Conservation (phyloP, 2,329 filamentous ascomycete genomes). For the Pleomassaria siparia region DNA sequence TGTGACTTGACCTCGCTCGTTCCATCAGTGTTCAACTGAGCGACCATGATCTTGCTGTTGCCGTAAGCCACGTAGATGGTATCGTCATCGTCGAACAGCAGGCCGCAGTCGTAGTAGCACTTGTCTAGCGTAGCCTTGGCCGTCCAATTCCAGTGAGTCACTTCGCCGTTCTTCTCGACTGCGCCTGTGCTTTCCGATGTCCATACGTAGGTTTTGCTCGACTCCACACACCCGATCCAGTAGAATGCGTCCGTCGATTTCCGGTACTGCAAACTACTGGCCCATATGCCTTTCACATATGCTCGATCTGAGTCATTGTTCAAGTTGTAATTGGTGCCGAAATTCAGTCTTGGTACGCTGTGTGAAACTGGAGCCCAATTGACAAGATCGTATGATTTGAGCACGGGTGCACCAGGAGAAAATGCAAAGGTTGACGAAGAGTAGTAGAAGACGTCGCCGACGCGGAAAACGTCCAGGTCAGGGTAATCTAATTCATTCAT, state of each 20-base stretch:
- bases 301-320: constrained; percentile 42
- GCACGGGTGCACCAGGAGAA: constrained; percentile 58
- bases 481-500: no score
- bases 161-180: constrained; percentile 30
- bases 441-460: constrained; percentile 56
- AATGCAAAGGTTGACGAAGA: constrained; percentile 60
- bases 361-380: constrained; percentile 50
- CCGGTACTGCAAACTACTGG: constrained; percentile 56
- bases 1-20: constrained; percentile 49
- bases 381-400: constrained; percentile 58
- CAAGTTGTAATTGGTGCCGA: constrained; percentile 52
- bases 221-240: constrained; percentile 61
- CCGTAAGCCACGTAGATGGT: constrained; percentile 59
- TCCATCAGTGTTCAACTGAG: constrained; percentile 55
- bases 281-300: constrained; percentile 60
- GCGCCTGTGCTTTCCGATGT: constrained; percentile 50
- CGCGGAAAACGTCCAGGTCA: constrained; percentile 57
- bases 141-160: constrained; percentile 44
- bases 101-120: constrained; percentile 61
- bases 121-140: constrained; percentile 40
- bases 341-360: constrained; percentile 42
- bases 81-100: constrained; percentile 62
- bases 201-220: constrained; percentile 56
- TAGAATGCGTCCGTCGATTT: constrained; percentile 54
- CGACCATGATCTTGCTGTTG: constrained; percentile 51